These are phyloP conservation scores for Brasilioporus rufonigricans DNA, from an alignment of 768 basidiomycete genomes.

Conservation along the genomic window DNA sequence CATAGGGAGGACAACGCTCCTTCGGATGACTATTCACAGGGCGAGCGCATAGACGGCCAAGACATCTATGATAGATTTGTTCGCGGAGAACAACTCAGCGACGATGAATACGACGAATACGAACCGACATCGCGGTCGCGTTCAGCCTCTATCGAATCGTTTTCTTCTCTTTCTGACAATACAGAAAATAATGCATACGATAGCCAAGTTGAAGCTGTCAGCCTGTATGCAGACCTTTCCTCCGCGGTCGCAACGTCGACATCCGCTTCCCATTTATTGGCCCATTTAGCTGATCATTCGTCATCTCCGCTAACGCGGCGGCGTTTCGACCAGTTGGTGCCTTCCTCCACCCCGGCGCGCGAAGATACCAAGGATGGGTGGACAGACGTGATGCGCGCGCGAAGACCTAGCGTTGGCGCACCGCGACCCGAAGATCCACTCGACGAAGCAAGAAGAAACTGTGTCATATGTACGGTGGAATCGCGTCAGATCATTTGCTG, in stretches of 20 bases:
- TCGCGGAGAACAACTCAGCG: conserved; percentile 52
- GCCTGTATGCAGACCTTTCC: conserved; percentile 56
- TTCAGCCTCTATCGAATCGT: conserved; percentile 18
- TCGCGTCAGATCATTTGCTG: conserved; percentile 74
- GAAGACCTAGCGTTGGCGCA: conserved; percentile 13
- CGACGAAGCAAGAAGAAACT: conserved; percentile 38
- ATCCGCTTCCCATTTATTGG: conserved; percentile 48
- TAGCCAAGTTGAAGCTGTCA: conserved; percentile 40
- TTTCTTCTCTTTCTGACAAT: conserved; percentile 27
- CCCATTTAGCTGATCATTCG: conserved; percentile 47
- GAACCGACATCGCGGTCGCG: conserved; percentile 22
- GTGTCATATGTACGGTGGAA: conserved; percentile 73
- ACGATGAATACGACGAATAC: conserved; percentile 47
- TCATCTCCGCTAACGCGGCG: conserved; percentile 48
- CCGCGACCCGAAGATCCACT: conserved; percentile 26
- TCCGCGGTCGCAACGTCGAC: conserved; percentile 30
- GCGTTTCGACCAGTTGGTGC: conserved; percentile 41
- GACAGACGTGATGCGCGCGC: conserved; percentile 31
- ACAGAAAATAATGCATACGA: conserved; percentile 32
- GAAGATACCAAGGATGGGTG: conserved; percentile 23
- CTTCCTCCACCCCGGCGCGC: conserved; percentile 8
- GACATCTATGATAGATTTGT: conserved; percentile 57
- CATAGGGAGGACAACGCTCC: conserved; percentile 4
- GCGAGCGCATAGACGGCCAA: conserved; percentile 28
- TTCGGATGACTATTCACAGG: conserved; percentile 6